Conservation (phyloP, 805 yeast species). For the Lipomyces yamadae region DNA sequence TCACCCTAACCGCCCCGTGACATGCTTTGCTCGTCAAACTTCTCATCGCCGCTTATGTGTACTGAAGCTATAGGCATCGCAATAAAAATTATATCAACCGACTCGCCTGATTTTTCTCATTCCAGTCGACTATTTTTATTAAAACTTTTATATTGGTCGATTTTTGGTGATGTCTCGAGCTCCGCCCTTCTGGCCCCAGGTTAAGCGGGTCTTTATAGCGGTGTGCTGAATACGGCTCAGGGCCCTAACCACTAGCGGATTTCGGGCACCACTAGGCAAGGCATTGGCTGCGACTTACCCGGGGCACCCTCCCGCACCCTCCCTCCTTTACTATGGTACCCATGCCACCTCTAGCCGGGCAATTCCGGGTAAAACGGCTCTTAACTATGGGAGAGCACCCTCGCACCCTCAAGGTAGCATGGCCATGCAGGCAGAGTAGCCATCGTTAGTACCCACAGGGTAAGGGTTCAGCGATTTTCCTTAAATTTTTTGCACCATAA, state of each 20-base stretch:
- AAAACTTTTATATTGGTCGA: too few species aligned
- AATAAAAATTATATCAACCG: too few species aligned
- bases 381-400: not conserved
- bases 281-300: too few species aligned
- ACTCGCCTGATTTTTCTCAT: too few species aligned
- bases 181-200: not conserved
- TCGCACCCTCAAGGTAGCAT: not conserved
- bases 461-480: too few species aligned
- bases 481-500: too few species aligned
- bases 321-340: not conserved
- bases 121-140: too few species aligned
- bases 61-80: too few species aligned
- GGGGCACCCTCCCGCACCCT: not conserved
- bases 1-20: not conserved
- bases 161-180: conserved; percentile 1
- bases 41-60: too few species aligned
- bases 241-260: not conserved
- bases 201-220: not conserved
- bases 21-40: not conserved
- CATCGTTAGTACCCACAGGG: too few species aligned
- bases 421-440: too few species aligned
- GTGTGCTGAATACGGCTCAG: not conserved
- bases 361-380: not conserved
- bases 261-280: too few species aligned
- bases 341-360: not conserved